Evolutionary conservation across 2,329 filamentous ascomycete genomes (phyloP).

Genomic region (Aspergillus sp.): DNA sequence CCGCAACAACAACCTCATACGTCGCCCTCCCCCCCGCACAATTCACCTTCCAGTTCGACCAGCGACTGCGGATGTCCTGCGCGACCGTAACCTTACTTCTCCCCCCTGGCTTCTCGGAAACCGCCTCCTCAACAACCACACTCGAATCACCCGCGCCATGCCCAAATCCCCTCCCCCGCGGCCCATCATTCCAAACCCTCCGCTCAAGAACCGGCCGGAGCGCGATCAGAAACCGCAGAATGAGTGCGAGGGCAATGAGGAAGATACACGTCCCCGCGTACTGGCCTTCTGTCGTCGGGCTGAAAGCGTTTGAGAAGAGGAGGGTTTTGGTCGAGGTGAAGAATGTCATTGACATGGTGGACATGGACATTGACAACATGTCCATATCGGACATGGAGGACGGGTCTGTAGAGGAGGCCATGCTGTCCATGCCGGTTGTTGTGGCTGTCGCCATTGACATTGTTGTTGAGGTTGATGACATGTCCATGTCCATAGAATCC

Average conservation of each 20-base stretch:
- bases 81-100: conserved; percentile 13
- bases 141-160: neutral
- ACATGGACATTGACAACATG: conserved; percentile 25
- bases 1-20: conserved; percentile 71
- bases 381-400: conserved; percentile 1
- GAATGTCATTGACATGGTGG: conserved; percentile 31
- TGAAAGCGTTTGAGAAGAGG: conserved; percentile 71
- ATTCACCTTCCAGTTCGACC: conserved; percentile 68
- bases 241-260: conserved; percentile 71
- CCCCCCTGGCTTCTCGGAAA: neutral
- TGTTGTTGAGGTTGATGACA: neutral
- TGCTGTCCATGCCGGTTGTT: neutral
- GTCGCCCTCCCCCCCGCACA: conserved; percentile 75
- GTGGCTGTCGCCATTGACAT: conserved; percentile 7
- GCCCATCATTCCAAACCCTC: conserved; percentile 27
- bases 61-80: conserved; percentile 25
- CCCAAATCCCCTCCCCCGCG: neutral
- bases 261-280: conserved; percentile 93
- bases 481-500: conserved; percentile 9
- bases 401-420: neutral
- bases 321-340: conserved; percentile 64
- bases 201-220: conserved; percentile 60
- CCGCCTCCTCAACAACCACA: neutral
- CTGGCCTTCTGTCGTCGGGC: conserved; percentile 66
- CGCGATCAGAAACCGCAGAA: conserved; percentile 72